Evolutionary conservation across 2,329 filamentous ascomycete genomes (phyloP), one percentile per base, ranked within the genome.

Genomic region (Neoarthrinium moseri): DNA sequence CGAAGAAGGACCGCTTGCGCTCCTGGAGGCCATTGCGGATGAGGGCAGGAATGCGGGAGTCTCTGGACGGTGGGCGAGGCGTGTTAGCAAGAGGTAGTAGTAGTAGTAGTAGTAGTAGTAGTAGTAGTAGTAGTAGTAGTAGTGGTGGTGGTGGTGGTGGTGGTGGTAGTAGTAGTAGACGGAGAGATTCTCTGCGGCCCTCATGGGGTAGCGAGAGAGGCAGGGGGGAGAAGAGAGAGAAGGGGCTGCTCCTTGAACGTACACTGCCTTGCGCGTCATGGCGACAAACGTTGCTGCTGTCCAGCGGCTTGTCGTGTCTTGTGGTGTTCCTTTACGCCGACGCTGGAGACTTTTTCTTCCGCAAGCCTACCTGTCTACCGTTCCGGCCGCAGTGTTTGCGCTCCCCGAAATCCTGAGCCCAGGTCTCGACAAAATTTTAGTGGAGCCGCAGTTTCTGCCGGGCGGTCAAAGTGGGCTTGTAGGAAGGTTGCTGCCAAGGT

Each of bases 1-100:
- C 89, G 69, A 99, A 95, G 75, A 99, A 96, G 73, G 89, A 95
- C 68, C 94, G 83, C 75, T 97, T 97, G 81, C 96, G 96, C 68
- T 96, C 91, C 68, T 89, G 89, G 51, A 91, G 77, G 55, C 88
- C 87, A 87, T 96, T 96, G 66, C 86, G 83, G 62, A 96, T 92
- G 58, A 96, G 83, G 67, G 91, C 86, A 50, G 87, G 88, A 60
- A 96, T 95, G 68, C 91, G 88, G 72, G 88, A 87, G 70, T 96
- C 91, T 63, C 89, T 91, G 30, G n/a, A n/a, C n/a, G n/a, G n/a
- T n/a, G n/a, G n/a, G n/a, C n/a, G n/a, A n/a, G n/a, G n/a, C n/a
- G n/a, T n/a, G n/a, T n/a, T n/a, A n/a, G n/a, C n/a, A n/a, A n/a
- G n/a, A n/a, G n/a, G n/a, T n/a, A n/a, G n/a, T n/a, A n/a, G n/a